Evolutionary conservation across 2,329 filamentous ascomycete genomes (phyloP).

Genomic region (Tolypocladium capitatum): DNA sequence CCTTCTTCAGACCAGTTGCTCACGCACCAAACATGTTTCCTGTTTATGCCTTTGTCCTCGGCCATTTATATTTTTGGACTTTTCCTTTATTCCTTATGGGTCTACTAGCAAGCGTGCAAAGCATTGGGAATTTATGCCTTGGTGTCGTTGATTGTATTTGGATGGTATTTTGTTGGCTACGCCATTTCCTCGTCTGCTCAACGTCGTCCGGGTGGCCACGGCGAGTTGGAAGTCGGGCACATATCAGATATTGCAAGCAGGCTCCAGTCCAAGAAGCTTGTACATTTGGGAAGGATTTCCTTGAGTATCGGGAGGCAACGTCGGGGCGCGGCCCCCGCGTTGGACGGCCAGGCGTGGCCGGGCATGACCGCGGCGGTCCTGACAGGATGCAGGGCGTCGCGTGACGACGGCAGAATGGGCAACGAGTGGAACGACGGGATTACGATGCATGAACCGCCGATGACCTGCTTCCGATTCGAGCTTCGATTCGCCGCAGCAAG

Average conservation of each 20-base stretch:
- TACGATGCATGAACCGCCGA: not conserved
- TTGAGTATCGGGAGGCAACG: not conserved
- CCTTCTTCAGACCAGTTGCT: conserved; percentile 1
- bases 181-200: not conserved
- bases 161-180: not conserved
- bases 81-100: conserved; percentile 1
- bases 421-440: not conserved
- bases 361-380: not conserved
- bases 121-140: not conserved
- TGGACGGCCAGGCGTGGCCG: not conserved
- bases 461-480: not conserved
- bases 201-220: not conserved
- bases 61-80: conserved; percentile 2
- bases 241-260: not conserved
- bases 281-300: not conserved
- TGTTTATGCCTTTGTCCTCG: conserved; percentile 1
- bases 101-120: conserved; percentile 3
- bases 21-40: conserved; percentile 3
- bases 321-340: not conserved
- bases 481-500: not conserved
- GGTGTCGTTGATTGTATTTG: not conserved
- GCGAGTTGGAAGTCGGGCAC: not conserved
- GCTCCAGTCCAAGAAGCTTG: conserved; percentile 2
- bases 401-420: not conserved
- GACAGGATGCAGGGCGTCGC: not conserved